These are phyloP conservation scores for Coemansia sp. DNA, from an alignment of 192 early-diverging fungal species.

Conservation along the genomic window DNA sequence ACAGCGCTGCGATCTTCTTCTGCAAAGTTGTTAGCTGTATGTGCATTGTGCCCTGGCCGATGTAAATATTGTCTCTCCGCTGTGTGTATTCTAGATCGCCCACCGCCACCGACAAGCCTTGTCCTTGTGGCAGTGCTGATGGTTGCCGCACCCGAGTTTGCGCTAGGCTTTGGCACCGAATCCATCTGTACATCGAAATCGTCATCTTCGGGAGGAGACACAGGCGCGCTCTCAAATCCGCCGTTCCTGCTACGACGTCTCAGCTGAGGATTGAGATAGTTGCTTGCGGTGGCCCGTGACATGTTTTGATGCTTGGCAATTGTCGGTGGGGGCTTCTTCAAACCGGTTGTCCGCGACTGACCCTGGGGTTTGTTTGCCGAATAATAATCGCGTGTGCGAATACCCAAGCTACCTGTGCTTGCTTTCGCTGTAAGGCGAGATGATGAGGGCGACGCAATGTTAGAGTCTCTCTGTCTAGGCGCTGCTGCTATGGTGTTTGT, in stretches of 20 bases:
- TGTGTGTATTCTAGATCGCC: constrained; percentile 18
- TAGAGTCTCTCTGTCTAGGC: neutral
- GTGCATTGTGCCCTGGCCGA: constrained; percentile 14
- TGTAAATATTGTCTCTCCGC: constrained; percentile 27
- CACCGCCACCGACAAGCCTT: constrained; percentile 13
- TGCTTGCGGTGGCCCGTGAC: constrained; percentile 54
- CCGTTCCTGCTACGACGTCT: constrained; percentile 50
- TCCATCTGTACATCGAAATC: constrained; percentile 7
- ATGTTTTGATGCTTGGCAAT: constrained; percentile 25
- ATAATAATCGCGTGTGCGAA: neutral
- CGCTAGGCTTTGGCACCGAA: neutral
- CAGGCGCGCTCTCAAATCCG: constrained; percentile 31
- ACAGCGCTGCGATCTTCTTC: constrained; percentile 29
- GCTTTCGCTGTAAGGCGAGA: constrained; percentile 4
- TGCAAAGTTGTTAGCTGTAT: constrained; percentile 6
- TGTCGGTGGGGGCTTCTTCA: constrained; percentile 7
- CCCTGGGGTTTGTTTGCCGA: neutral
- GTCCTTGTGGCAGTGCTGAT: constrained; percentile 38
- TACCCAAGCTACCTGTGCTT: neutral
- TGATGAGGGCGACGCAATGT: neutral
- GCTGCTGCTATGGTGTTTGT: neutral
- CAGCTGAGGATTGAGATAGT: constrained; percentile 50
- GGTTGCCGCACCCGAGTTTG: constrained; percentile 32
- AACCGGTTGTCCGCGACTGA: neutral
- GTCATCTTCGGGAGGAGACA: constrained; percentile 16